These are phyloP conservation scores for Elsinoe batatas DNA, from an alignment of 2,329 filamentous ascomycete genomes.

Conservation along the genomic window DNA sequence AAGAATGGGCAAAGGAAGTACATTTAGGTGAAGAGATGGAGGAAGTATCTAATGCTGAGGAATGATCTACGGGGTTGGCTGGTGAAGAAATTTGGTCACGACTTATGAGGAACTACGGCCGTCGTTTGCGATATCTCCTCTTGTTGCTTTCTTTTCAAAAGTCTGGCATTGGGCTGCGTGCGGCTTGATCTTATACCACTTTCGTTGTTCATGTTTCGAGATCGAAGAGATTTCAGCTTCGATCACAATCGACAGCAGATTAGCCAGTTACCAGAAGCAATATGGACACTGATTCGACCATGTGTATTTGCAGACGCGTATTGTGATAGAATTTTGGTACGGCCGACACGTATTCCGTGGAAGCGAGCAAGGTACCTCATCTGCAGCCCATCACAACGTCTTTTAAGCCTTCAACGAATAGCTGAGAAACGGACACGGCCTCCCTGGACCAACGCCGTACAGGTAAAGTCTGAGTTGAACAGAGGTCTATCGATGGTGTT, in stretches of 20 bases:
- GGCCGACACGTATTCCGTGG: background rate
- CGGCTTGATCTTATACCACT: background rate
- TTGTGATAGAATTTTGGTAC: background rate
- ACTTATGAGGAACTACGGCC: conserved; percentile 9
- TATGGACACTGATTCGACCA: background rate
- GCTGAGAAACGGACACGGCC: background rate
- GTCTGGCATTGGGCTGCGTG: background rate
- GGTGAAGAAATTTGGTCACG: conserved; percentile 6
- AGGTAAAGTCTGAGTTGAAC: background rate
- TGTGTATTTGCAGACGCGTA: background rate
- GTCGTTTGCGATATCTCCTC: conserved; percentile 10
- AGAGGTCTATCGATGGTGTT: background rate
- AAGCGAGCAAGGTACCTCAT: no score
- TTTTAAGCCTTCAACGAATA: background rate
- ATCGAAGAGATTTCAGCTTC: background rate
- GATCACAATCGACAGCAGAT: background rate
- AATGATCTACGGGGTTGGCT: background rate
- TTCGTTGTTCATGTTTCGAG: background rate
- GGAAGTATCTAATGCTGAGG: background rate
- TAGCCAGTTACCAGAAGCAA: background rate
- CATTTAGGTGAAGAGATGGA: background rate
- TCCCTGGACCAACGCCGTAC: background rate
- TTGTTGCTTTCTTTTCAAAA: background rate
- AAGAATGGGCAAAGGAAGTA: conserved; percentile 3
- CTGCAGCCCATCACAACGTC: background rate